Percentiles rank a stretch among this genome's conserved stretches.
Evolutionary conservation across 108 stramenopile species (phyloP).

Genomic region (Epithemia pelagica): DNA sequence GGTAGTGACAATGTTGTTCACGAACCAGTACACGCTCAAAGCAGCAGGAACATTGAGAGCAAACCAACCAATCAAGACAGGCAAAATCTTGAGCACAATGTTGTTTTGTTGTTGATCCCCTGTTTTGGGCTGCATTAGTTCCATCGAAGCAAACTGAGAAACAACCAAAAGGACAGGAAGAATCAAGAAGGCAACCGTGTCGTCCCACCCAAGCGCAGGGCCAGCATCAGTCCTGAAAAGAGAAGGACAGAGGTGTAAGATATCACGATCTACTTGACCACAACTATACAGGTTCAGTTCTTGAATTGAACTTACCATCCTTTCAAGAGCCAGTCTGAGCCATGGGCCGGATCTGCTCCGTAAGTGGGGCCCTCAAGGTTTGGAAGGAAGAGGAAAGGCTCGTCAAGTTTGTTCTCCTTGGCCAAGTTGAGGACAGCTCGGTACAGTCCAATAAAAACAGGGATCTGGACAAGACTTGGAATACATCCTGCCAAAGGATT

Average conservation of each 20-base stretch:
- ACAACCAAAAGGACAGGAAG: slow-evolving; percentile 78
- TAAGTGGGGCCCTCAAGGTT: slow-evolving; percentile 94
- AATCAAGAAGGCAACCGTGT: slow-evolving; percentile 81
- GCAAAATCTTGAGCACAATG: slow-evolving; percentile 83
- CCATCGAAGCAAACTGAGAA: slow-evolving; percentile 84
- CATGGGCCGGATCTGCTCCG: slow-evolving; percentile 87
- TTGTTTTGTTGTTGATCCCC: slow-evolving; percentile 57
- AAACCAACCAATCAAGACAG: slow-evolving; percentile 95
- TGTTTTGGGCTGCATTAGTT: slow-evolving; percentile 74
- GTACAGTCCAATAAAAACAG: slow-evolving; percentile 95
- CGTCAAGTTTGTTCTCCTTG: slow-evolving; percentile 81
- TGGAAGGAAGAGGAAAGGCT: slow-evolving; percentile 94
- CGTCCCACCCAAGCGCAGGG: slow-evolving; percentile 90
- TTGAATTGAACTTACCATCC: slow-evolving; percentile 61
- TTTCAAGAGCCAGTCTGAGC: slow-evolving; percentile 81
- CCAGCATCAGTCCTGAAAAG: slow-evolving; percentile 48
- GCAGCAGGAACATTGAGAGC: slow-evolving; percentile 93
- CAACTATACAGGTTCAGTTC: neutral
- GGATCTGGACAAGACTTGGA: slow-evolving; percentile 90
- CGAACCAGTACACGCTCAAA: slow-evolving; percentile 92
- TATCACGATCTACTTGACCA: neutral
- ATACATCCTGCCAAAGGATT: slow-evolving; percentile 94
- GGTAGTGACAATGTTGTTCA: slow-evolving; percentile 92
- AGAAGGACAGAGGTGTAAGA: neutral
- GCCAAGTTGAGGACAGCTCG: slow-evolving; percentile 87